Base-by-base conservation (phyloP, 1,139 yeast species). In the Fermentozyma sake region DNA sequence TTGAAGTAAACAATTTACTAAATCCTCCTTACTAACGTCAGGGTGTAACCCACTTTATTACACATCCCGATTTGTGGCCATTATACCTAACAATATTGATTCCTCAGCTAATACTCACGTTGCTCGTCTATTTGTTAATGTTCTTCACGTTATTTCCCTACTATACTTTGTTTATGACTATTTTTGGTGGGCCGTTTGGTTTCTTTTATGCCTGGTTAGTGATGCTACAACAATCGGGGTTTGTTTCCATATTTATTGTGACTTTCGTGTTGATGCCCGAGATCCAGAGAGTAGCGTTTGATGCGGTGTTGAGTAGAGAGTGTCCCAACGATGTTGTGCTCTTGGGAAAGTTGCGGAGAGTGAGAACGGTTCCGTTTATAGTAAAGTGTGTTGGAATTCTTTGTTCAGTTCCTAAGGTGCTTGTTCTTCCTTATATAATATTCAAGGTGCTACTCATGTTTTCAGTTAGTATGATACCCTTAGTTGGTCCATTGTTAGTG, bases 401-500 rank as follows among this genome's bases (percentile, higher is more conserved):
- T 13, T 40, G 48, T 32, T 37, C 44, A 3, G 30, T 61, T 11
- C 65, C 59, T 14, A 50, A 35, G 27, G 33, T 38, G 23, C 46
- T 52, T 10, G 41, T 35, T 3, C 39, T 47, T 22, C 63, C 53
- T 29, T 61, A 32, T 29, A 42, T 44, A 15, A 31, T 60, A 5
- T 33, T 35, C 2, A 62, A 55, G 41, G 59, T 57, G 16, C 25
- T 56, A 0, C 27, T 39, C 2, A 55, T 53, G 33, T 51, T 71
- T 12, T 14, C 61, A 0, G 49, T 79, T 13, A 69, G 72, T 16
- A 57, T 71, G 31, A 58, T 81, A 8, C 93, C 93, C 0, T 31
- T 79, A 6, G 23, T 76, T 8, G 93, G 91, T 0, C 84, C 87
- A 0, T 25, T 72, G 4, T 26, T 77, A 7, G 66, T 75, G 5